These are phyloP conservation scores for Passiflora organensis DNA, from an alignment of 345 rosid species.

Conservation along the genomic window DNA sequence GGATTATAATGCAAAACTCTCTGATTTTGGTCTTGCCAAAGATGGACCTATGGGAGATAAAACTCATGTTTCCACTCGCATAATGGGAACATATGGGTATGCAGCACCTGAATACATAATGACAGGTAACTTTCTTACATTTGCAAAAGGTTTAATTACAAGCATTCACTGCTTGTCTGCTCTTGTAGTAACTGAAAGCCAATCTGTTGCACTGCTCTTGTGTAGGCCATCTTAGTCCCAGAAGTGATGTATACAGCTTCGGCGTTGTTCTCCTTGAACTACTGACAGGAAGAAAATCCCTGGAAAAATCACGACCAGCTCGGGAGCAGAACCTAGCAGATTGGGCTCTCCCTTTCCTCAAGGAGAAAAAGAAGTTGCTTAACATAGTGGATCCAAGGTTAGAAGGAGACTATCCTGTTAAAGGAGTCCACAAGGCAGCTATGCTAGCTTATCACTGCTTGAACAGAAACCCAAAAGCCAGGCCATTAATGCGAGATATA, in stretches of 20 bases:
- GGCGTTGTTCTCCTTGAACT: constrained; percentile 23
- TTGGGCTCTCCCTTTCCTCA: constrained; percentile 84
- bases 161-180: too few relatives aligned
- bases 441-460: constrained; percentile 97
- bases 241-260: constrained; percentile 41
- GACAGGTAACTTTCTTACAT: constrained; percentile 51
- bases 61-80: constrained; percentile 95
- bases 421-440: constrained; percentile 81
- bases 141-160: too few relatives aligned
- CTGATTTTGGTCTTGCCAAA: constrained; percentile 95
- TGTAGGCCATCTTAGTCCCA: constrained; percentile 17
- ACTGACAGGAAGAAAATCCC: constrained; percentile 74
- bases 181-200: neutral
- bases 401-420: constrained; percentile 64
- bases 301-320: constrained; percentile 79
- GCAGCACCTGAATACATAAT: constrained; percentile 97
- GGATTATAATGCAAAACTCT: constrained; percentile 92
- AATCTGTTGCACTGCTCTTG: neutral
- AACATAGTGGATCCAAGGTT: constrained; percentile 75
- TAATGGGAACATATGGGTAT: constrained; percentile 99
- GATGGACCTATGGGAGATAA: constrained; percentile 98
- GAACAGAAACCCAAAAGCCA: constrained; percentile 82
- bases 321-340: constrained; percentile 85
- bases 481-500: constrained; percentile 97
- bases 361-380: constrained; percentile 81